These are phyloP conservation scores for Conringia planisiliqua DNA, from an alignment of 345 rosid genomes.

Conservation along the genomic window DNA sequence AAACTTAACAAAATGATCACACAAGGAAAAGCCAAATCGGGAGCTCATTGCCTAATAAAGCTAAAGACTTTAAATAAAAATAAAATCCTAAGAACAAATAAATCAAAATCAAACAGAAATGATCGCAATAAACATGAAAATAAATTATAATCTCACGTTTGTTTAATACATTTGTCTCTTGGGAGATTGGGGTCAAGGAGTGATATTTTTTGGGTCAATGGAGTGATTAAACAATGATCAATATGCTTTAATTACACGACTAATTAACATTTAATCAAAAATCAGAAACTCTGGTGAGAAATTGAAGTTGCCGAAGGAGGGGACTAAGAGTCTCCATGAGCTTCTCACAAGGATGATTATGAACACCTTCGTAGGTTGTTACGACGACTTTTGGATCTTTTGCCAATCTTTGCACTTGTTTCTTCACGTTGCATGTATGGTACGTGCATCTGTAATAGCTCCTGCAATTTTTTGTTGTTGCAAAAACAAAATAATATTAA, in stretches of 20 bases:
- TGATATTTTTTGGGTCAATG: background rate
- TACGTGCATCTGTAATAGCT: slow-evolving; percentile 92
- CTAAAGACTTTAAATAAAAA: too few species aligned
- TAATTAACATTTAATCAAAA: slow-evolving; percentile 9
- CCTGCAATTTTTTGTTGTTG: slow-evolving; percentile 35
- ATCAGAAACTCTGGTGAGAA: slow-evolving; percentile 51
- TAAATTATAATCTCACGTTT: too few species aligned
- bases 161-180: background rate
- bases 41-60: too few species aligned
- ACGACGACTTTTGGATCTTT: background rate
- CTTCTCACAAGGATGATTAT: slow-evolving; percentile 84
- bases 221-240: background rate
- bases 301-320: slow-evolving; percentile 85
- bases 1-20: too few species aligned
- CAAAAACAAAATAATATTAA: background rate
- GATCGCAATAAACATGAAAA: too few species aligned
- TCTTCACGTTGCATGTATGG: slow-evolving; percentile 94
- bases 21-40: too few species aligned
- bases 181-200: background rate
- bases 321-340: slow-evolving; percentile 91
- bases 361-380: slow-evolving; percentile 1
- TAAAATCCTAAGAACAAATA: too few species aligned
- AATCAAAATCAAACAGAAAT: too few species aligned
- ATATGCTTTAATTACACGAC: background rate
- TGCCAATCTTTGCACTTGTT: slow-evolving; percentile 84